Evolutionary conservation across 345 rosid genomes (phyloP).

Genomic region (Eutrema heterophyllum): DNA sequence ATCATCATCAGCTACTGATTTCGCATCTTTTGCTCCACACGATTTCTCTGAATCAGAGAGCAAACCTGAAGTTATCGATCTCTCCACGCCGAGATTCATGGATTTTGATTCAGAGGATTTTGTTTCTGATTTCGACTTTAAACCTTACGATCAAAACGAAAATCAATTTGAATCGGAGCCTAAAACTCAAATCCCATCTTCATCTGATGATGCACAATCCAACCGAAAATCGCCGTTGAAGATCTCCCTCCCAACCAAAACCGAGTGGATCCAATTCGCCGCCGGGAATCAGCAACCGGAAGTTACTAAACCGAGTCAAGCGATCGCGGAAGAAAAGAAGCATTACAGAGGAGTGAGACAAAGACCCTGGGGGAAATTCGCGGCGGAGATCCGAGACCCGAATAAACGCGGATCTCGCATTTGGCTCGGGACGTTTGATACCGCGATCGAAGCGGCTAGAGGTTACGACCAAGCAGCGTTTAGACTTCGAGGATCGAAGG

Average conservation of each 20-base stretch:
- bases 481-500: conserved; percentile 72
- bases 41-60: conserved; percentile 31
- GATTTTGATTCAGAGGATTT: conserved; percentile 26
- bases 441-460: conserved; percentile 69
- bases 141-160: neutral
- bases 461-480: conserved; percentile 88
- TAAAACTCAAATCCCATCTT: neutral
- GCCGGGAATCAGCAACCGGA: conserved; percentile 18
- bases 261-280: conserved; percentile 47
- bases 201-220: neutral
- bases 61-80: conserved; percentile 42
- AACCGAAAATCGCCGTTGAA: conserved; percentile 45
- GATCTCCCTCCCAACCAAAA: conserved; percentile 44
- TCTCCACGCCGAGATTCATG: conserved; percentile 28
- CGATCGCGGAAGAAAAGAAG: conserved; percentile 27
- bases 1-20: neutral
- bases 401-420: conserved; percentile 59
- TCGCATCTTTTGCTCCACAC: neutral
- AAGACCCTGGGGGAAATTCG: conserved; percentile 96
- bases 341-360: conserved; percentile 87
- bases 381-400: conserved; percentile 96
- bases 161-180: neutral
- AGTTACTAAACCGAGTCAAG: neutral
- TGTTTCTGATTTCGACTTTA: neutral
- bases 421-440: conserved; percentile 88